Base-by-base conservation (phyloP, 2,329 filamentous ascomycete species). In the Aspergillus ruber region DNA sequence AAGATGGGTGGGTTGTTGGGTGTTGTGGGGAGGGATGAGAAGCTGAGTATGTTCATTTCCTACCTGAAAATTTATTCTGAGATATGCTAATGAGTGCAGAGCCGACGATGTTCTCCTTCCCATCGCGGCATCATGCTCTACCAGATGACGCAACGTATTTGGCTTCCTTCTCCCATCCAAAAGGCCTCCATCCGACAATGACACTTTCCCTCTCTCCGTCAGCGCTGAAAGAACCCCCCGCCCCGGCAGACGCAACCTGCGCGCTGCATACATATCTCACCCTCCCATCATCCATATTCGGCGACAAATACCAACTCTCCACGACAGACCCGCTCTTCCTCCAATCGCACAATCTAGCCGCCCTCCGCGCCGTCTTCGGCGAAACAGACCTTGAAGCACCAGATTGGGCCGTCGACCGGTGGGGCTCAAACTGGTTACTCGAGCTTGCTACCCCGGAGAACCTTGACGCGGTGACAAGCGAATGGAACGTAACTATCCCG, bases 371-470 rank as follows among this genome's bases (percentile, higher is more conserved):
- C 53, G 78, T 88, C 12, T 83, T 82, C 21, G 80, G 86, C 10
- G 87, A 88, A 17, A 86, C 90, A 6, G 90, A 97, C 56, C 83
- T 97, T 45, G 91, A 97, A 71, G 90, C 89, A 0, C 91, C 91
- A 1, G 85, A 85, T 58, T 97, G 94, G 74, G 81, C 84, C 1
- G 78, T 89, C 25, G 63, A 77, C 6, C 68, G 76, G 27, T 96
- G 91, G 91, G 91, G 91, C 4, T 90, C 86, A 0, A 82, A 79
- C 13, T 75, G 89, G 13, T 76, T 96, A 4, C 69, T 96, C 17
- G 84, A 93, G 62, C 76, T 97, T 35, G 79, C 81, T 0, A 74
- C 77, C 1, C 81, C 85, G 0, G 18, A 39, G 15, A n/a, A 56
- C 6, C n/a, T 36, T 3, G 42, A 43, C 3, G 42, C 44, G 25